Evolutionary conservation across 345 rosid genomes (phyloP).

Genomic region (Lumnitzera racemosa): DNA sequence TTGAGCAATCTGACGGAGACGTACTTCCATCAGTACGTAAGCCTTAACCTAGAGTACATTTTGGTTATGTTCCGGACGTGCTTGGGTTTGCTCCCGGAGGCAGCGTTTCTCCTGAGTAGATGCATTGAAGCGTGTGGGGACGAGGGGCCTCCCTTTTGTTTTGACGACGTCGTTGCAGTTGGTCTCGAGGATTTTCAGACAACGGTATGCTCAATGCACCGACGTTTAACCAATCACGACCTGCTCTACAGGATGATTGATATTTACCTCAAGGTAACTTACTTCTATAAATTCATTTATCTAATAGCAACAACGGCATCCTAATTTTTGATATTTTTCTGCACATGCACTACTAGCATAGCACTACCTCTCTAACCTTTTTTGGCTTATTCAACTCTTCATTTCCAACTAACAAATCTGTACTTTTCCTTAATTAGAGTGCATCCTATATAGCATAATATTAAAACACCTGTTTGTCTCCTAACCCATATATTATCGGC

Average conservation of each 20-base stretch:
- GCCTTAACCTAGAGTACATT: conserved; percentile 33
- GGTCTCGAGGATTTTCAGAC: conserved; percentile 38
- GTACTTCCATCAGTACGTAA: conserved; percentile 46
- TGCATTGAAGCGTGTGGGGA: conserved; percentile 41
- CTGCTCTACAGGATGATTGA: conserved; percentile 57
- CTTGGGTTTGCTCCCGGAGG: conserved; percentile 57
- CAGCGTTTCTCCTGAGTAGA: conserved; percentile 46
- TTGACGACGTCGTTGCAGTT: conserved; percentile 44
- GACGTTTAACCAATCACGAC: conserved; percentile 52
- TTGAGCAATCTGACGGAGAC: conserved; percentile 48
- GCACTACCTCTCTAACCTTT: too few relatives aligned
- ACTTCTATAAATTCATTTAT: too few relatives aligned
- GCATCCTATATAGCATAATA: too few relatives aligned
- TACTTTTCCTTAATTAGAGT: too few relatives aligned
- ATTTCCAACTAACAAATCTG: too few relatives aligned
- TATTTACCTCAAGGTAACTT: conserved; percentile 59
- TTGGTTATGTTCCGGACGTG: conserved; percentile 52
- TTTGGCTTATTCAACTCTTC: too few relatives aligned
- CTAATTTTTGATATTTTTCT: too few relatives aligned
- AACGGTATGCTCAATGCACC: conserved; percentile 45
- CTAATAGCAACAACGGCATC: too few relatives aligned
- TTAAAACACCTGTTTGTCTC: too few relatives aligned
- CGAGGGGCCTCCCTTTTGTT: conserved; percentile 27
- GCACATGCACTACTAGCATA: too few relatives aligned
- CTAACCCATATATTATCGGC: too few relatives aligned